These are phyloP conservation scores for Ogataea pilisensis DNA, from an alignment of 805 yeast genomes.

Conservation along the genomic window DNA sequence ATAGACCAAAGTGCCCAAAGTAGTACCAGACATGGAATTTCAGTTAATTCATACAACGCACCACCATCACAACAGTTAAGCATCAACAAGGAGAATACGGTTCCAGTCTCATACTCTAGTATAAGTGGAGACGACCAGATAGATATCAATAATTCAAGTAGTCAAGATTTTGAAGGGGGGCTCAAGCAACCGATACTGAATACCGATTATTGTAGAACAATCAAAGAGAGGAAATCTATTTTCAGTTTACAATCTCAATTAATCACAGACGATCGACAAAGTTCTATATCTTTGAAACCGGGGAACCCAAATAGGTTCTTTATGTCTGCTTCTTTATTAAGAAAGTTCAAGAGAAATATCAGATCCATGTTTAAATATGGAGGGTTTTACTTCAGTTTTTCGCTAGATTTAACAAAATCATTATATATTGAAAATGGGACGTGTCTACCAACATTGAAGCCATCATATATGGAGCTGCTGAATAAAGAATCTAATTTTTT, in stretches of 20 bases:
- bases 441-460: slow-evolving; percentile 1
- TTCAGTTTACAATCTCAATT: slow-evolving; percentile 1
- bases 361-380: slow-evolving; percentile 14
- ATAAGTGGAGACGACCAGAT: neutral
- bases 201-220: neutral
- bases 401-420: slow-evolving; percentile 10
- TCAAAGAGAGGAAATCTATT: slow-evolving; percentile 1
- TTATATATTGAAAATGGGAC: neutral
- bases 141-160: neutral
- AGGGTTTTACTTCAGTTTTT: slow-evolving; percentile 22
- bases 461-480: neutral
- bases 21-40: slow-evolving; percentile 17
- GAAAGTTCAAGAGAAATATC: slow-evolving; percentile 13
- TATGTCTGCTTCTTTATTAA: slow-evolving; percentile 8
- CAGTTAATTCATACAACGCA: slow-evolving; percentile 20
- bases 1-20: slow-evolving; percentile 4
- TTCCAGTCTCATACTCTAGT: neutral
- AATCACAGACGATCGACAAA: neutral
- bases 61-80: slow-evolving; percentile 17
- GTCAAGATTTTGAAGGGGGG: too few species aligned
- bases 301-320: neutral
- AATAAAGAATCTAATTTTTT: slow-evolving; percentile 12
- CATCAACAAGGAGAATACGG: slow-evolving; percentile 12
- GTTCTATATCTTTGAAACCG: neutral
- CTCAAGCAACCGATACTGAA: neutral